phyloP scores from a whole-genome alignment of 176 grass and related monocot genomes.

The Thinopyrum elongatum region DNA sequence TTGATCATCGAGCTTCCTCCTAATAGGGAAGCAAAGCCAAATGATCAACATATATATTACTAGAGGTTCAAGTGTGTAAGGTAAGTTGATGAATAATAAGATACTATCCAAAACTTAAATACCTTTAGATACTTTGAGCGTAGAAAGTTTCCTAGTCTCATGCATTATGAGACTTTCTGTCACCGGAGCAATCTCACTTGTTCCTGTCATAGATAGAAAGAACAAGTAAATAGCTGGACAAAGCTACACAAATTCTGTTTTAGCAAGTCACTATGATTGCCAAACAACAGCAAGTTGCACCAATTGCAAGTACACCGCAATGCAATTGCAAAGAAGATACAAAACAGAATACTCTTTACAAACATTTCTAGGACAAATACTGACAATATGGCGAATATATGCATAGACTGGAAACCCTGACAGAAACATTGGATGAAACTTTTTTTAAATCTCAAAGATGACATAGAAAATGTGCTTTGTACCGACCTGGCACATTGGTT shows the following conservation, averaged over 20 bases:
- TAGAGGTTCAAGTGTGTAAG: constrained; percentile 23
- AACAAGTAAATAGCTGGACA: constrained; percentile 15
- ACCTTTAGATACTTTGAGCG: constrained; percentile 90
- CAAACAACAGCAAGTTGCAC: not conserved
- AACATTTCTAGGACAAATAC: not conserved
- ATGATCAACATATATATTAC: constrained; percentile 20
- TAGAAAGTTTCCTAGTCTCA: constrained; percentile 54
- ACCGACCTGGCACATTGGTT: constrained; percentile 49
- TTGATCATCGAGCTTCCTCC: constrained; percentile 56
- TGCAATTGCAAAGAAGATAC: not conserved
- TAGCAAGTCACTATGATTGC: not conserved
- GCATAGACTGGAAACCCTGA: constrained; percentile 8
- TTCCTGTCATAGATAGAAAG: constrained; percentile 47
- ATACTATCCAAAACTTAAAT: constrained; percentile 23
- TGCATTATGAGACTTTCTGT: constrained; percentile 44
- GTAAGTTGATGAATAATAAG: constrained; percentile 13
- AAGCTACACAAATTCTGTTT: not conserved
- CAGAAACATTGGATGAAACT: not conserved
- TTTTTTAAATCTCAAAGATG: not conserved
- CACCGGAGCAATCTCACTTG: constrained; percentile 47
- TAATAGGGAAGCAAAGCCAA: constrained; percentile 28
- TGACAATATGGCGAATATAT: not conserved
- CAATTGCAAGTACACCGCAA: not conserved
- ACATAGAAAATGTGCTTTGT: not conserved
- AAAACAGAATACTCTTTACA: not conserved